phyloP scores from a whole-genome alignment of 1,284 basidiomycete genomes.

The Termitomyces sp. region DNA sequence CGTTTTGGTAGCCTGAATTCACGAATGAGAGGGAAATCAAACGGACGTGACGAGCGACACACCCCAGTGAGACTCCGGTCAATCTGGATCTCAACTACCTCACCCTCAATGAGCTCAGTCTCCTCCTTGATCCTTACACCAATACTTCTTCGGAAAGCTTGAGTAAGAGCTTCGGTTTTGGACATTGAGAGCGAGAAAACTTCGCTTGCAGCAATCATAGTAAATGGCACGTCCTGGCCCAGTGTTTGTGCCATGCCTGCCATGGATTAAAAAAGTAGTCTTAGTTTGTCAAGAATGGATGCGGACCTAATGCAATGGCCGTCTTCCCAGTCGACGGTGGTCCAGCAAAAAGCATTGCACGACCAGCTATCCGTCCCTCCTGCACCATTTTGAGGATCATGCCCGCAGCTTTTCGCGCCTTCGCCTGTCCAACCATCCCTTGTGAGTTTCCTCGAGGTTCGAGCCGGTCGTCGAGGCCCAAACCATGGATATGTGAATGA shows the following conservation, averaged over 20 bases:
- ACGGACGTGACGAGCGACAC: conserved; percentile 28
- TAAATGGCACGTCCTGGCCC: conserved; percentile 93
- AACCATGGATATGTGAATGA: conserved; percentile 96
- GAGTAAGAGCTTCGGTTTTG: conserved; percentile 96
- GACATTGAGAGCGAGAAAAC: conserved; percentile 98
- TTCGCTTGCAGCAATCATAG: conserved; percentile 94
- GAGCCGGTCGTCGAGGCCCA: conserved; percentile 88
- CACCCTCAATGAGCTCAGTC: conserved; percentile 95
- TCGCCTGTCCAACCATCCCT: conserved; percentile 95
- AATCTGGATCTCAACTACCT: conserved; percentile 98
- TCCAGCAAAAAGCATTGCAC: conserved; percentile 94
- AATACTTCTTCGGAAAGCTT: conserved; percentile 93
- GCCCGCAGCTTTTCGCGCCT: conserved; percentile 94
- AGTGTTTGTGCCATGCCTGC: conserved; percentile 94
- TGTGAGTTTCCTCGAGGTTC: conserved; percentile 87
- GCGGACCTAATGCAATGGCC: conserved; percentile 89
- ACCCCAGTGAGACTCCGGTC: conserved; percentile 96
- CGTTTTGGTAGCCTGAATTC: conserved; percentile 86
- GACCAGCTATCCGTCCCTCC: conserved; percentile 90
- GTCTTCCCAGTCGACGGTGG: conserved; percentile 97
- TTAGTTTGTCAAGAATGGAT: background rate
- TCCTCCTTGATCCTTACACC: conserved; percentile 98
- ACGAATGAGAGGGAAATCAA: background rate
- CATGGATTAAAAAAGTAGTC: conserved; percentile 1
- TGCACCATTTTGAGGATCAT: conserved; percentile 99